Evolutionary conservation across 2,329 filamentous ascomycete species (phyloP), one percentile per base, ranked within the genome.

Genomic region (Penicillium italicum): DNA sequence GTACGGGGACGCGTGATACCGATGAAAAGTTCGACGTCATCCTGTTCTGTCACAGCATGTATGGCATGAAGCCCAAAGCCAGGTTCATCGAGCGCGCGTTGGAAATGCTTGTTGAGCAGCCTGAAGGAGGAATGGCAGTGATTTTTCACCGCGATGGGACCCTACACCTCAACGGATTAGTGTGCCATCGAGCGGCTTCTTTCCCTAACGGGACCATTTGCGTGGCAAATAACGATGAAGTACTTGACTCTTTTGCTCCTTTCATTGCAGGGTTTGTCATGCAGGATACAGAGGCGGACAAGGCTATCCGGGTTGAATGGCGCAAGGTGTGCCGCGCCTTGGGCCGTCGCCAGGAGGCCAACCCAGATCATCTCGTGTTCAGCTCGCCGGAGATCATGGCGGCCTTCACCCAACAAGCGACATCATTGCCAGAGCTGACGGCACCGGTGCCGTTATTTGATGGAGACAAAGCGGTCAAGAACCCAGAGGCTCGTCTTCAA

Each of bases 41-140:
- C 18, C 63, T 87, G 5, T 84, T 87, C 69, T 86, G 83, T 60
- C 83, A 86, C 66, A 85, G 84, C 71, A 79, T 86, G 78, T 85
- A 86, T 60, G 82, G 81, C 56, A 81, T 86, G 79, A 74, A 73
- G 0, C 74, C 75, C 2, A 80, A 82, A 60, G 62, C 58, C n/a
- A 65, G 14, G 1, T 77, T 75, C 56, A 77, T 87, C 58, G 65
- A 78, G 64, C 61, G 57, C 18, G 77, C 80, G 2, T 64, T 86
- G 8, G 61, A 67, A 18, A 74, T 83, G 76, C 79, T 86, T 31
- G 67, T 60, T 57, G 44, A 61, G 5, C 40, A 12, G 18, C 59
- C 59, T n/a, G 60, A 74, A 52, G 59, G 69, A 54, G 72, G 63
- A 51, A 64, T 82, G 26, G 76, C 84, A 1, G 72, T 79, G 2